These are phyloP conservation scores for Solanum bulbocastanum DNA, from an alignment of 257 asterid genomes.

Conservation along the genomic window DNA sequence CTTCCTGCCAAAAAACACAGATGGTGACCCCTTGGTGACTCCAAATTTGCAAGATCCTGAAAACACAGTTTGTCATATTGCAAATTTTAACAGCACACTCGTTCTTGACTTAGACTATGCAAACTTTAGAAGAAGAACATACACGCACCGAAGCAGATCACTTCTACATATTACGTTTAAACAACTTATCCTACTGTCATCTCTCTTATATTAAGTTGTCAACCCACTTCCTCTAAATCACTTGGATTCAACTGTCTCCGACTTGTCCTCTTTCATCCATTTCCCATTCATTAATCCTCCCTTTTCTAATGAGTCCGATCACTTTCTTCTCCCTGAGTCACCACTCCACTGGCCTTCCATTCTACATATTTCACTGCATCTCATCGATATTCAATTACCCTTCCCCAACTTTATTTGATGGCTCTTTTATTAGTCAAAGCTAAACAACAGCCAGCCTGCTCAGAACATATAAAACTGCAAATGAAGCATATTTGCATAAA, in stretches of 20 bases:
- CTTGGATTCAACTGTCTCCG: not conserved
- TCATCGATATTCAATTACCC: not conserved
- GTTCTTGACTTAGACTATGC: not conserved
- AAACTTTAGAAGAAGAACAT: not conserved
- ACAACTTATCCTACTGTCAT: not conserved
- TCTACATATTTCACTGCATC: not conserved
- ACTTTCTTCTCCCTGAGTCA: not conserved
- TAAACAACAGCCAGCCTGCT: not conserved
- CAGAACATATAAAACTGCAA: not conserved
- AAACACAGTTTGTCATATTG: too few relatives aligned
- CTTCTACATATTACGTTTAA: not conserved
- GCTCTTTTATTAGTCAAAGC: not conserved
- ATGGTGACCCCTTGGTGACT: too few relatives aligned
- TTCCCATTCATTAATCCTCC: not conserved
- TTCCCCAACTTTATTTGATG: not conserved
- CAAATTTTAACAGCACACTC: not conserved
- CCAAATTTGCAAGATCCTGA: too few relatives aligned
- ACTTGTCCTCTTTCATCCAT: too few relatives aligned
- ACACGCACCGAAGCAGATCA: not conserved
- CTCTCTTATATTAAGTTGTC: not conserved
- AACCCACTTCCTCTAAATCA: not conserved
- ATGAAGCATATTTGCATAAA: not conserved
- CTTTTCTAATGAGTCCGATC: not conserved
- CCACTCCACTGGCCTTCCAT: not conserved
- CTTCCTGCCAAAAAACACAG: too few relatives aligned